phyloP scores from a whole-genome alignment of 2,329 filamentous ascomycete species.

The Cytospora piceae region DNA sequence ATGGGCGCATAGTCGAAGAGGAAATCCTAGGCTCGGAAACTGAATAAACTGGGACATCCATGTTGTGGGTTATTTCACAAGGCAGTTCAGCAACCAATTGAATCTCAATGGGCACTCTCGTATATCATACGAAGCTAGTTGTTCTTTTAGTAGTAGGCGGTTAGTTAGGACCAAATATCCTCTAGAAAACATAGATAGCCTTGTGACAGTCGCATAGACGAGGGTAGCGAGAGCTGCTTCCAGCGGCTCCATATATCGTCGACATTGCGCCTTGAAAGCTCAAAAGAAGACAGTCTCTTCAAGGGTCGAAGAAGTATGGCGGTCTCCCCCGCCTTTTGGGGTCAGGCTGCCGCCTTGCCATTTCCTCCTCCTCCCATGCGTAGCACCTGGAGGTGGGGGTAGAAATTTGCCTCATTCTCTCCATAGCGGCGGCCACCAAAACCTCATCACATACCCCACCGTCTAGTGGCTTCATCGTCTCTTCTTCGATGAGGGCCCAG shows the following conservation, averaged over 20 bases:
- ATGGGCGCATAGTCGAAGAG: too few species aligned
- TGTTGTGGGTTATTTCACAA: too few species aligned
- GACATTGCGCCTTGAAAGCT: not conserved
- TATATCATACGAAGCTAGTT: too few species aligned
- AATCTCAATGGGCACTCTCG: too few species aligned
- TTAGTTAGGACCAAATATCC: too few species aligned
- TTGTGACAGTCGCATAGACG: conserved; percentile 3
- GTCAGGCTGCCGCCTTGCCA: conserved; percentile 17
- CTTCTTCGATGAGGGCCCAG: not conserved
- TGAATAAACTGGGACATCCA: too few species aligned
- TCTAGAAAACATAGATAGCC: conserved; percentile 14
- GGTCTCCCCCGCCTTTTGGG: conserved; percentile 10
- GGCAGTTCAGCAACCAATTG: too few species aligned
- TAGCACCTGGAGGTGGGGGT: conserved; percentile 13
- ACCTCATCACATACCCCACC: not conserved
- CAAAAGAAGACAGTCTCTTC: not conserved
- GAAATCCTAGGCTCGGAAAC: too few species aligned
- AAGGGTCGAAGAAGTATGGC: conserved; percentile 19
- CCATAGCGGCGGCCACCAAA: conserved; percentile 2
- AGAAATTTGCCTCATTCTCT: conserved; percentile 2
- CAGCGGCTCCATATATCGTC: conserved; percentile 11
- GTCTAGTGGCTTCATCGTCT: not conserved
- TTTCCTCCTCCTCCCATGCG: conserved; percentile 6
- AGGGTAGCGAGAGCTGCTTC: conserved; percentile 14
- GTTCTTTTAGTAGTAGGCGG: too few species aligned